A percentile compares a stretch with the other conserved stretches of the same genome.
These are phyloP conservation scores for Phytopythium chamaehyphon DNA, from an alignment of 352 stramenopile genomes.

Conservation along the genomic window DNA sequence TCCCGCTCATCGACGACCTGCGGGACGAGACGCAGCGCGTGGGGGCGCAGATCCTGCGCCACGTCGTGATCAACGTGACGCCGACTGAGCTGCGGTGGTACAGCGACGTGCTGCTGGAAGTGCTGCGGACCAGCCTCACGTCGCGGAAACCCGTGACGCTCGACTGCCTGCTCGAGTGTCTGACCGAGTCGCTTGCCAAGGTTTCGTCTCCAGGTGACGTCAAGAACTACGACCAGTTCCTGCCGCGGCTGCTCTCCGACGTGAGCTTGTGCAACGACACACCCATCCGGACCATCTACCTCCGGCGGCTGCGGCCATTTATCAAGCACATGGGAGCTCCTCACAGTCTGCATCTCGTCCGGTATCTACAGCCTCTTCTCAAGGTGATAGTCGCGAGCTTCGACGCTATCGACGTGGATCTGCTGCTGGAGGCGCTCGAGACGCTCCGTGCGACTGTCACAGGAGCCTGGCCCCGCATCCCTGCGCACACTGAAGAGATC, in stretches of 20 bases:
- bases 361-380: slow-evolving; percentile 74
- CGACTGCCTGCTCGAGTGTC: slow-evolving; percentile 49
- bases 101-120: slow-evolving; percentile 65
- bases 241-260: slow-evolving; percentile 56
- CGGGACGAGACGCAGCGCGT: slow-evolving; percentile 55
- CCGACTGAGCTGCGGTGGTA: slow-evolving; percentile 81
- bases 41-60: slow-evolving; percentile 51
- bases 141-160: slow-evolving; percentile 52
- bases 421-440: slow-evolving; percentile 58
- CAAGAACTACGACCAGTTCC: slow-evolving; percentile 67
- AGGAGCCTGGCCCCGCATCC: slow-evolving; percentile 63
- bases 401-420: slow-evolving; percentile 46
- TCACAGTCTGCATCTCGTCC: slow-evolving; percentile 63
- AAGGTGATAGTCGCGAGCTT: slow-evolving; percentile 69
- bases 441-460: slow-evolving; percentile 49
- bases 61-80: slow-evolving; percentile 61
- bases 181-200: slow-evolving; percentile 56
- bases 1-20: slow-evolving; percentile 77
- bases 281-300: slow-evolving; percentile 46
- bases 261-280: slow-evolving; percentile 63
- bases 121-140: slow-evolving; percentile 62
- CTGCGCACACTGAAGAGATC: slow-evolving; percentile 61
- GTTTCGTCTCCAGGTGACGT: slow-evolving; percentile 49
- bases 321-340: slow-evolving; percentile 52
- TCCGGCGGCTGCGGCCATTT: slow-evolving; percentile 42